Evolutionary conservation across 768 basidiomycete species (phyloP), one percentile per base, ranked within the genome.

Genomic region (Infundibulicybe gibba): DNA sequence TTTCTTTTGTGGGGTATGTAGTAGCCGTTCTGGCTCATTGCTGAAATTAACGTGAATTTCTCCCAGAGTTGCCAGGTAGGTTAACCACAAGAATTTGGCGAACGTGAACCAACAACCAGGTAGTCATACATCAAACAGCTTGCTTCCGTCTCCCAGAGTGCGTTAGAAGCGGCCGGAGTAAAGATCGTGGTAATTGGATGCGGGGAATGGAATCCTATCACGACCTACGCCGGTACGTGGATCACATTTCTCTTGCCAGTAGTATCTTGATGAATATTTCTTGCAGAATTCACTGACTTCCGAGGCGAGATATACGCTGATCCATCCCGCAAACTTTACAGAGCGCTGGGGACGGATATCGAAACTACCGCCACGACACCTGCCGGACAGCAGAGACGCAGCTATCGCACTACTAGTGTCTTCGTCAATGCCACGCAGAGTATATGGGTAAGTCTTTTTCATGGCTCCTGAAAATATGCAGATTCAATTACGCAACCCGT

Each of bases 1-100:
- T 59, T 84, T 84, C 58, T 81, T 82, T 54, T 85, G 83, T 51
- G 81, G 80, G 14, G 81, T 83, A 63, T 44, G 76, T 60, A 34
- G 35, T 25, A 15, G 40, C 34, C 44, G 16, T 45, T 13, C 34
- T 13, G n/a, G n/a, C n/a, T n/a, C n/a, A n/a, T n/a, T 13, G 25
- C n/a, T 32, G 12, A 15, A 35, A 5, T 35, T 30, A 32, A 32
- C 3, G 16, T 25, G 9, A 15, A 35, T 15, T 10, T 2, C 16
- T 37, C 40, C 3, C 47, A 72, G 76, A 60, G 44, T 42, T 78
- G 77, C 45, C 70, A 73, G 70, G 77, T 71, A 55, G 51, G 58
- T 50, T 31, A 14, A 34, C 21, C 6, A n/a, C 13, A 6, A 32
- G 12, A 2, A 14, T 42, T 20, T 47, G 34, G 16, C n/a, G 21